These are phyloP conservation scores for Chalaropsis ovoidea DNA, from an alignment of 2,329 filamentous ascomycete species.

Conservation along the genomic window DNA sequence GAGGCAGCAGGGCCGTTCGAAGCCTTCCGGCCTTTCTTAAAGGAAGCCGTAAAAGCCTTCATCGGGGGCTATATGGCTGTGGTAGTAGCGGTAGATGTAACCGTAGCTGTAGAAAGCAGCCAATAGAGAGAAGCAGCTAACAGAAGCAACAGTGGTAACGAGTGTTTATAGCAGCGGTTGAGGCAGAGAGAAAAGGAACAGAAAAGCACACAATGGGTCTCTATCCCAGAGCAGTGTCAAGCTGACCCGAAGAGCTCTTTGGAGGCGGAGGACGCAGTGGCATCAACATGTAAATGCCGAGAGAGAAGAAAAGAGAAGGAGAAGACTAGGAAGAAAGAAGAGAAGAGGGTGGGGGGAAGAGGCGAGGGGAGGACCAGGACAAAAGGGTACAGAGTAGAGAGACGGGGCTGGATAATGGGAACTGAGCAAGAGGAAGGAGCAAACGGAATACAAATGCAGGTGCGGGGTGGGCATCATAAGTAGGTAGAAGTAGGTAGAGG, in stretches of 20 bases:
- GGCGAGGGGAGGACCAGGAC: background rate
- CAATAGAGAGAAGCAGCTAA: background rate
- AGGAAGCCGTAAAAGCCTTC: conserved; percentile 24
- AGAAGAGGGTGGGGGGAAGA: background rate
- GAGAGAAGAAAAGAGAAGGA: background rate
- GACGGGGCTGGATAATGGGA: background rate
- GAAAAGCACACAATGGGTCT: background rate
- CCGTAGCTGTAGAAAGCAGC: background rate
- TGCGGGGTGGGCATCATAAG: conserved; percentile 2
- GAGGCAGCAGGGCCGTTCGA: conserved; percentile 3
- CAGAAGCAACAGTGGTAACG: background rate
- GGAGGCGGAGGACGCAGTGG: background rate
- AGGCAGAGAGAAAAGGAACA: background rate
- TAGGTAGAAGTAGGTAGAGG: too few relatives aligned
- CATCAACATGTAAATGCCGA: conserved; percentile 3
- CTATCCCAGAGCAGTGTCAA: background rate
- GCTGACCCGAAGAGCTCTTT: background rate
- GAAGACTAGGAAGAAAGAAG: background rate
- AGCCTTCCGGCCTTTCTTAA: conserved; percentile 24
- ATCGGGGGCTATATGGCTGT: conserved; percentile 6
- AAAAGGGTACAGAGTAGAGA: background rate
- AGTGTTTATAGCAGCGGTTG: background rate
- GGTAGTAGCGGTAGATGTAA: background rate
- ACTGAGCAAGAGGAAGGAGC: background rate
- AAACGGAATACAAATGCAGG: background rate